Conservation (phyloP, 306 rosid genomes). For the Acacia confusa region DNA sequence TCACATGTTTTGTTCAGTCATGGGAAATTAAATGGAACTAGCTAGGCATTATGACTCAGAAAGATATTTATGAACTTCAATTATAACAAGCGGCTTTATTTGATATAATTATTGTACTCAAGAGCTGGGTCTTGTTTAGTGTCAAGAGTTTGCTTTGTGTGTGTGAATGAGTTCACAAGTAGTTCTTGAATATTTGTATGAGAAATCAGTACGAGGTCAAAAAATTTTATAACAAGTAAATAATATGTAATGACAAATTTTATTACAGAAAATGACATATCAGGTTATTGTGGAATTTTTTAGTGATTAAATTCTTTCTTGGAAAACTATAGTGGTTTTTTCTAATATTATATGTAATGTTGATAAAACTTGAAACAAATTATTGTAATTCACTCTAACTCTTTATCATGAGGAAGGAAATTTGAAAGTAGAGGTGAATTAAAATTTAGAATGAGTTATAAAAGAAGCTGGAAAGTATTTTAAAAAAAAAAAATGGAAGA, state of each 20-base stretch:
- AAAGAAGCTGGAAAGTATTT: too few relatives aligned
- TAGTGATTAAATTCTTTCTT: too few relatives aligned
- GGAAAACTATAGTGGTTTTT: too few relatives aligned
- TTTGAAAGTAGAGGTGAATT: background rate
- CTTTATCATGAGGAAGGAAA: background rate
- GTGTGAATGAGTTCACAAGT: background rate
- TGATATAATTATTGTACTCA: background rate
- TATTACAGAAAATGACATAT: too few relatives aligned
- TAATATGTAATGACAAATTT: too few relatives aligned
- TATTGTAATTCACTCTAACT: background rate
- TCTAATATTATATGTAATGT: too few relatives aligned
- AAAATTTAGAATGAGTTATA: background rate
- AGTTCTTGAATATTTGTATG: background rate
- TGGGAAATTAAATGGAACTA: background rate
- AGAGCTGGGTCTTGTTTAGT: background rate
- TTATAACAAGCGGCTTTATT: background rate
- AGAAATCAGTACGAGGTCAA: too few relatives aligned
- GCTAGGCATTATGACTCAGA: background rate
- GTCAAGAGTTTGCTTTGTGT: background rate
- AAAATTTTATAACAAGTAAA: too few relatives aligned
- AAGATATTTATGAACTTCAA: conserved; percentile 9
- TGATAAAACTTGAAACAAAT: too few relatives aligned
- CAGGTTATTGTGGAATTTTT: too few relatives aligned
- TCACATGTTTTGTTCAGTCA: conserved; percentile 61
- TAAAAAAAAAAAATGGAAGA: too few relatives aligned